Percentiles rank a stretch among this genome's conserved stretches.
Conservation (phyloP, 75 land plant species). For the Ceratopteris richardii region DNA sequence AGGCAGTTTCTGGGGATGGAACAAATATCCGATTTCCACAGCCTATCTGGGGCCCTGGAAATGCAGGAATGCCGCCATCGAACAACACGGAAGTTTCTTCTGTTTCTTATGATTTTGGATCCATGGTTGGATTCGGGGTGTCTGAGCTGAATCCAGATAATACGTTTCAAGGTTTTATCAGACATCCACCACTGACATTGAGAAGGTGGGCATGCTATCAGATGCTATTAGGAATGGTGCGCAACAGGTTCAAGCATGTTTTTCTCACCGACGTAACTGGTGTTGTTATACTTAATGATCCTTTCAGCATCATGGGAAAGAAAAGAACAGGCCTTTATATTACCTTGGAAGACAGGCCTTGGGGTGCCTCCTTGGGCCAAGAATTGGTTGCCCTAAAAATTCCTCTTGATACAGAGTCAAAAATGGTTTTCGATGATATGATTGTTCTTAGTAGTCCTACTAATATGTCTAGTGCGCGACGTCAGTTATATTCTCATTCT, state of each 20-base stretch:
- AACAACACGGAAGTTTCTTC: not conserved
- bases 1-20: no score
- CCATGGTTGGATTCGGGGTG: conserved; percentile 52
- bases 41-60: conserved; percentile 25
- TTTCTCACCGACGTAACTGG: conserved; percentile 37
- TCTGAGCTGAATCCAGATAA: conserved; percentile 57
- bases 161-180: conserved; percentile 44
- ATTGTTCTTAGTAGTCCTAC: no score
- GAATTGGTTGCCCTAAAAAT: not conserved
- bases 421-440: no score
- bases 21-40: conserved; percentile 17
- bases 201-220: conserved; percentile 72
- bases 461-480: no score
- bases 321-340: conserved; percentile 22
- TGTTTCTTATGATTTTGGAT: conserved; percentile 5
- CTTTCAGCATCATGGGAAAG: conserved; percentile 30
- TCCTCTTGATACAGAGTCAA: no score
- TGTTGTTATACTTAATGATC: conserved; percentile 39
- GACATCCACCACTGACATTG: conserved; percentile 42
- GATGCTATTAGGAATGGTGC: conserved; percentile 65
- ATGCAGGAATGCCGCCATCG: not conserved
- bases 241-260: conserved; percentile 44
- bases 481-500: no score
- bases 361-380: not conserved
- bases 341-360: conserved; percentile 14